Conservation (phyloP, 345 rosid species). For the Gossypium thurberi region DNA sequence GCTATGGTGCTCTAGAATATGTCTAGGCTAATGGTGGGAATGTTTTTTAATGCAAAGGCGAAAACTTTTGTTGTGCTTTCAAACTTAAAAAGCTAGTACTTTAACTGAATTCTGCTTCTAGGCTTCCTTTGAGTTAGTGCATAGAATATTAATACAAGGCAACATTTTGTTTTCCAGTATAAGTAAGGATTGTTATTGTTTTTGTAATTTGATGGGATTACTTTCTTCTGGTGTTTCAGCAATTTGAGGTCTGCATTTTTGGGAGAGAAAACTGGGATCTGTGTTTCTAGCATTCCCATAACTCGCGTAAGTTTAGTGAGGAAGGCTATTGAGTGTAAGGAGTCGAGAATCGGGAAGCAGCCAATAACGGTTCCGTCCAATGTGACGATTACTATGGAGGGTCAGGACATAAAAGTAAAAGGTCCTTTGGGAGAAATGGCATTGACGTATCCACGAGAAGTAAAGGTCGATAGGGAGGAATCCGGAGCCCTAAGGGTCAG, state of each 20-base stretch:
- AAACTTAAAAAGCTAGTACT: background rate
- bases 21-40: background rate
- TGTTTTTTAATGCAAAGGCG: background rate
- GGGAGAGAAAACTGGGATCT: conserved; percentile 50
- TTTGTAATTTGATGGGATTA: background rate
- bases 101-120: background rate
- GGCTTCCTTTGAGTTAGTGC: background rate
- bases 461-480: conserved; percentile 62
- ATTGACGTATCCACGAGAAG: conserved; percentile 68
- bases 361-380: conserved; percentile 68
- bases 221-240: conserved; percentile 34
- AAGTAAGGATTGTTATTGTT: background rate
- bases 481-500: conserved; percentile 51
- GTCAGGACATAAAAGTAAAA: conserved; percentile 65
- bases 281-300: conserved; percentile 26
- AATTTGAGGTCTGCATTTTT: conserved; percentile 56
- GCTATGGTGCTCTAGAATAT: conserved; percentile 6
- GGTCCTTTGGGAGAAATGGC: conserved; percentile 90
- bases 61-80: background rate
- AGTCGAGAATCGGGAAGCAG: conserved; percentile 90
- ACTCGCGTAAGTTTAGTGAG: conserved; percentile 35
- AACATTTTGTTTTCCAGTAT: background rate
- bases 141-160: background rate
- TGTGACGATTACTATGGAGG: conserved; percentile 65
- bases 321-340: conserved; percentile 71